Evolutionary conservation across 2,329 filamentous ascomycete genomes (phyloP).

Genomic region (Aspergillus ochraceus): DNA sequence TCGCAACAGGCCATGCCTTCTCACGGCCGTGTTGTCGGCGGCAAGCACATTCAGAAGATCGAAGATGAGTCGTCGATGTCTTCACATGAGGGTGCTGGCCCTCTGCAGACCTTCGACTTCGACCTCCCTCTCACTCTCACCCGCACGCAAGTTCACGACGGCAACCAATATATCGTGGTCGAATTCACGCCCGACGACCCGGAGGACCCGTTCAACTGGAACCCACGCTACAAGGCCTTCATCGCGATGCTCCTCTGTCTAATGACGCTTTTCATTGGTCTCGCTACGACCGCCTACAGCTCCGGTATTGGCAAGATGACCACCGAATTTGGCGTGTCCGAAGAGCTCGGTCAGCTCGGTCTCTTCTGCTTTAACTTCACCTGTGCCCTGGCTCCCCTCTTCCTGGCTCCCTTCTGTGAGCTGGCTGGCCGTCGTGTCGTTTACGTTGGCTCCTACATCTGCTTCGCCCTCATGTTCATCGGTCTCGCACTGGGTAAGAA

Average conservation of each 20-base stretch:
- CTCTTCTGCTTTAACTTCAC: slow-evolving; percentile 53
- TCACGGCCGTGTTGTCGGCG: slow-evolving; percentile 26
- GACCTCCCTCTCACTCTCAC: slow-evolving; percentile 53
- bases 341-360: slow-evolving; percentile 49
- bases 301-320: slow-evolving; percentile 51
- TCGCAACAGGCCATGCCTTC: slow-evolving; percentile 5
- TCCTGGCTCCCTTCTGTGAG: slow-evolving; percentile 53
- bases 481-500: slow-evolving; percentile 50
- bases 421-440: slow-evolving; percentile 49
- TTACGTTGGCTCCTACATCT: slow-evolving; percentile 48
- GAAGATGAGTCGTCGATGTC: slow-evolving; percentile 20
- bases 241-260: slow-evolving; percentile 51
- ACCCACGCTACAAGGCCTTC: slow-evolving; percentile 44
- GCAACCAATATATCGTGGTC: slow-evolving; percentile 48
- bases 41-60: slow-evolving; percentile 26
- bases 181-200: slow-evolving; percentile 48
- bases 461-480: slow-evolving; percentile 51
- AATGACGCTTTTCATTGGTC: slow-evolving; percentile 56
- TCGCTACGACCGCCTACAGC: slow-evolving; percentile 56
- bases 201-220: slow-evolving; percentile 57
- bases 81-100: slow-evolving; percentile 14
- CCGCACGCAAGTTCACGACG: slow-evolving; percentile 44
- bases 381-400: slow-evolving; percentile 49
- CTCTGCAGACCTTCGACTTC: slow-evolving; percentile 43
- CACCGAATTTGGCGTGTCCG: slow-evolving; percentile 44